Base-by-base conservation (phyloP, 495 filamentous ascomycete species). In the Staphylotrichum tortipilum region DNA sequence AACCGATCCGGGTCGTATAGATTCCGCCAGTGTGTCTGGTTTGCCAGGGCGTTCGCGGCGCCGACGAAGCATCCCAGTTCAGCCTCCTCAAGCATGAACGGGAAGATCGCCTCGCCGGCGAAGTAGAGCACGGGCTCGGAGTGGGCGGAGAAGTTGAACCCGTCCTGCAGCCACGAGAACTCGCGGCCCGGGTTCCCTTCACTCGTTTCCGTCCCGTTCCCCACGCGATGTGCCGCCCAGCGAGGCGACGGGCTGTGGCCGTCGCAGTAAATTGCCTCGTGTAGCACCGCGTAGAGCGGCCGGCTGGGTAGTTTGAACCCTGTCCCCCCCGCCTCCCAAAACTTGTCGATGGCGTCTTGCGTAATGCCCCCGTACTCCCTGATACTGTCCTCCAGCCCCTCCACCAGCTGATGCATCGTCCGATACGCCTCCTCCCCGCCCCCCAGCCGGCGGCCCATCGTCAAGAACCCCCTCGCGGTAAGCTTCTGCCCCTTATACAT, bases 91-190 rank as follows among this genome's bases (percentile, higher is more conserved):
- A 59, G 22, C 59, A 62, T 57, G 35, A 81, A 83, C 5, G 80
- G 80, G 63, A 79, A 90, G 37, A 94, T 75, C 86, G 91, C 90
- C 65, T 96, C 90, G 44, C 89, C 90, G 0, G 86, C 88, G 67
- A 96, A 94, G 49, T 76, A 85, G 41, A 90, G 71, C 0, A n/a
- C n/a, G n/a, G 79, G 75, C 15, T 71, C 58, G 1, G 0, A 15
- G 1, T 3, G 1, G 6, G 21, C 0, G 1, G 3, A n/a, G 6
- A 47, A 48, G 11, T 40, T 76, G 43, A 44, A 38, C 31, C 14
- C 15, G 14, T 12, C 40, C 15, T 53, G 35, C 2, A 75, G 63
- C 73, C 74, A 77, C 30, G 62, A 59, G 46, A 67, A 76, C 29
- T 67, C 57, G 1, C 52, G 50, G 10, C 60, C 21, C 0, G 22